A percentile compares a stretch with the other conserved stretches of the same genome.
These are phyloP conservation scores for Ilex paraguariensis DNA, from an alignment of 305 asterid species.

Conservation along the genomic window DNA sequence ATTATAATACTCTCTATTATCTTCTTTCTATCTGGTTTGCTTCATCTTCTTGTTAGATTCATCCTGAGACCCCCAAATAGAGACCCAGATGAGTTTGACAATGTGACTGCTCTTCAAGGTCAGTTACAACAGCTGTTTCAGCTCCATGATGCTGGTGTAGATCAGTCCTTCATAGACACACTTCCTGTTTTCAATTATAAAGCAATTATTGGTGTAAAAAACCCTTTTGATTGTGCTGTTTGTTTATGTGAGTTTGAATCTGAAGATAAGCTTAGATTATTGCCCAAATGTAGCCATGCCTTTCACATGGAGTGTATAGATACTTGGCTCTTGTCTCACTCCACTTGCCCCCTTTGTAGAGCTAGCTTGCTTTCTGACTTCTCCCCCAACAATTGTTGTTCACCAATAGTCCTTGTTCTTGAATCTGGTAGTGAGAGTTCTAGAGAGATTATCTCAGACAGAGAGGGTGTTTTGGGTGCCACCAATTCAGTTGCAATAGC, in stretches of 20 bases:
- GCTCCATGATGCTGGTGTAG: constrained; percentile 88
- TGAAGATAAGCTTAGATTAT: constrained; percentile 66
- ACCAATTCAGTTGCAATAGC: constrained; percentile 29
- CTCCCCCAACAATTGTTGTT: constrained; percentile 24
- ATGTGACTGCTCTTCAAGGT: constrained; percentile 82
- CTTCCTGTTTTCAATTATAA: constrained; percentile 77
- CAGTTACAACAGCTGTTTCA: constrained; percentile 88
- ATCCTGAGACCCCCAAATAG: constrained; percentile 52
- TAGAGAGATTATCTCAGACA: constrained; percentile 48
- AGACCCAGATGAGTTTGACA: constrained; percentile 56
- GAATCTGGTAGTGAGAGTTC: constrained; percentile 78
- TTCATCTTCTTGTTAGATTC: constrained; percentile 70
- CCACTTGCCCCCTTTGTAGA: constrained; percentile 93
- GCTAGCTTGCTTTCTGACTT: constrained; percentile 60
- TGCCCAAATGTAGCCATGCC: constrained; percentile 92
- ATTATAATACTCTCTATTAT: constrained; percentile 68
- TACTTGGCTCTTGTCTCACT: constrained; percentile 88
- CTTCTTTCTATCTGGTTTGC: constrained; percentile 76
- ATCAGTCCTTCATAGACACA: constrained; percentile 82
- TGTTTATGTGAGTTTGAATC: constrained; percentile 78
- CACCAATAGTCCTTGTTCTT: constrained; percentile 74
- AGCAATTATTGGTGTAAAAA: constrained; percentile 72
- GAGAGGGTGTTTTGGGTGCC: constrained; percentile 7
- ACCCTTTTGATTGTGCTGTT: constrained; percentile 87
- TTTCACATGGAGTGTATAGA: constrained; percentile 92